These are phyloP conservation scores for Leccinum variabile DNA, from an alignment of 1,284 basidiomycete species.

Conservation along the genomic window DNA sequence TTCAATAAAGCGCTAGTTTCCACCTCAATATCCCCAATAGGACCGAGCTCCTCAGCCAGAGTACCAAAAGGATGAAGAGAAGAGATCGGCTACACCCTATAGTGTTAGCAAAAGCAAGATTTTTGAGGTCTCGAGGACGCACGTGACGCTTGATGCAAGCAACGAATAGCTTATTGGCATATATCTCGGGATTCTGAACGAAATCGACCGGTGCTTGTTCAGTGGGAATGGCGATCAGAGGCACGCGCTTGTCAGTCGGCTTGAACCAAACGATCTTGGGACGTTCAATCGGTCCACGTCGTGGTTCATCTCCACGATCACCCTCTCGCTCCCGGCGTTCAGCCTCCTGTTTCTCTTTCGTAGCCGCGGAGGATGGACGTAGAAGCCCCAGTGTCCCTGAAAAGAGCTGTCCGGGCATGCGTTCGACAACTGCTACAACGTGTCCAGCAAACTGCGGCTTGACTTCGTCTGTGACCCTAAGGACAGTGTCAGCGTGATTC, in stretches of 20 bases:
- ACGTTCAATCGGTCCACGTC: slow-evolving; percentile 75
- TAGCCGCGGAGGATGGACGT: slow-evolving; percentile 95
- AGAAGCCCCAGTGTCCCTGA: slow-evolving; percentile 95
- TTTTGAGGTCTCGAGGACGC: slow-evolving; percentile 32
- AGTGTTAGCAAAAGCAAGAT: slow-evolving; percentile 14
- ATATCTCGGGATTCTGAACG: slow-evolving; percentile 90
- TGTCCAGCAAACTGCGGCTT: slow-evolving; percentile 97
- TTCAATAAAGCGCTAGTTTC: slow-evolving; percentile 97
- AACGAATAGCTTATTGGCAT: slow-evolving; percentile 91
- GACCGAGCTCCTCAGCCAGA: slow-evolving; percentile 95
- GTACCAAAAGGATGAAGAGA: slow-evolving; percentile 99
- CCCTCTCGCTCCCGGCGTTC: slow-evolving; percentile 96
- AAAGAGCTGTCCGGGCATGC: slow-evolving; percentile 98
- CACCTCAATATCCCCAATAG: slow-evolving; percentile 97
- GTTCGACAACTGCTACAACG: slow-evolving; percentile 96
- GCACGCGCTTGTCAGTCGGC: slow-evolving; percentile 98
- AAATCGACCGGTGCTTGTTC: slow-evolving; percentile 98
- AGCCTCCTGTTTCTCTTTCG: slow-evolving; percentile 99
- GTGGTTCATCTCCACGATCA: slow-evolving; percentile 80
- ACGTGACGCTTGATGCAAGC: slow-evolving; percentile 98
- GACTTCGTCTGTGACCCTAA: slow-evolving; percentile 91
- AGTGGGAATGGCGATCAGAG: slow-evolving; percentile 98
- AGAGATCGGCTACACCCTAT: slow-evolving; percentile 69
- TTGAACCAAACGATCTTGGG: slow-evolving; percentile 99
- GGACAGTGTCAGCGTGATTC: slow-evolving; percentile 14